These are phyloP conservation scores for Xerocomellus amylosporus DNA, from an alignment of 768 basidiomycete species.

Conservation along the genomic window DNA sequence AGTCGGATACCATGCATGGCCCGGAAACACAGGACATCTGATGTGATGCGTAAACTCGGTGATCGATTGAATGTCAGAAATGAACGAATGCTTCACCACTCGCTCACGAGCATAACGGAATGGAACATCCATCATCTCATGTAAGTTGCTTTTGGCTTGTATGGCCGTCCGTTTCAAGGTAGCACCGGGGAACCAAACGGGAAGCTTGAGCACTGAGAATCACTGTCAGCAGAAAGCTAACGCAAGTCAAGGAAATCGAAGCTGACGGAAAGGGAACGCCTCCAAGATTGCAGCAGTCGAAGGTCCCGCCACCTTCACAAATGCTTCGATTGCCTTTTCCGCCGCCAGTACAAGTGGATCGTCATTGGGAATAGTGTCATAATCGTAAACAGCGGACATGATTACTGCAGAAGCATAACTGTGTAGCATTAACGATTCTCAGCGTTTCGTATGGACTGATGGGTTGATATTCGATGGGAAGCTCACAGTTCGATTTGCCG, in stretches of 20 bases:
- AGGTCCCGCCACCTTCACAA: constrained; percentile 24
- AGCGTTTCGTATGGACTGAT: background rate
- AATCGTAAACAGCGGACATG: constrained; percentile 35
- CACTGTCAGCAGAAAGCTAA: constrained; percentile 11
- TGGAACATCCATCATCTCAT: constrained; percentile 30
- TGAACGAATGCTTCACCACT: constrained; percentile 12
- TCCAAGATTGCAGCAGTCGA: constrained; percentile 28
- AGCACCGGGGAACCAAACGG: constrained; percentile 38
- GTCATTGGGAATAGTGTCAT: constrained; percentile 27
- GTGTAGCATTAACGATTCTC: constrained; percentile 1
- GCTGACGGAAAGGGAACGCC: constrained; percentile 33
- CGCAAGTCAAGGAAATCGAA: constrained; percentile 5
- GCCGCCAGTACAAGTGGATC: constrained; percentile 31
- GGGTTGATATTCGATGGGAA: background rate
- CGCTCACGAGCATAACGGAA: constrained; percentile 30
- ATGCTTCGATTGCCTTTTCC: constrained; percentile 29
- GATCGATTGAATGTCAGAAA: background rate
- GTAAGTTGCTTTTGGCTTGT: constrained; percentile 28
- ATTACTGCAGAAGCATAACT: constrained; percentile 34
- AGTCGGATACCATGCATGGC: constrained; percentile 32
- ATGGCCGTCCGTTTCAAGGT: constrained; percentile 29
- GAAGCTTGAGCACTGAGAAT: constrained; percentile 28
- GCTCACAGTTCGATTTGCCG: constrained; percentile 32
- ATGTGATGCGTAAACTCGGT: background rate
- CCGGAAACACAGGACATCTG: constrained; percentile 23